A percentile compares a stretch with the other conserved stretches of the same genome.
Evolutionary conservation across 331 rosid species (phyloP).

Genomic region (Malus hybrid): DNA sequence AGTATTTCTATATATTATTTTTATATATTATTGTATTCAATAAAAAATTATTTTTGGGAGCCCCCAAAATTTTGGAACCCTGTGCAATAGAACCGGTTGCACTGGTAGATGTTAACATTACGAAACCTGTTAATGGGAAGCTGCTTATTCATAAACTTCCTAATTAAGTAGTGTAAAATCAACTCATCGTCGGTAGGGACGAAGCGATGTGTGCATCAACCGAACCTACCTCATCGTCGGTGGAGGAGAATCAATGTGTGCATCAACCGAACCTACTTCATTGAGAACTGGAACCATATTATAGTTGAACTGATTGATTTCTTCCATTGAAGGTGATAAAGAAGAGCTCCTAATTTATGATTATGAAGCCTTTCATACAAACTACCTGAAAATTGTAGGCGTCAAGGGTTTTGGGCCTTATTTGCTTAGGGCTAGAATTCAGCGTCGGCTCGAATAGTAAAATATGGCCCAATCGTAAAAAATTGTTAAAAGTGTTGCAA

Average conservation of each 20-base stretch:
- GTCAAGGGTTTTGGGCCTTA: background rate
- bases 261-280: background rate
- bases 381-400: background rate
- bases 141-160: background rate
- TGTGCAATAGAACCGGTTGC: no score
- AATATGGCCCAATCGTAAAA: no score
- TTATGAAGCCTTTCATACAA: background rate
- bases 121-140: background rate
- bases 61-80: no score
- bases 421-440: background rate
- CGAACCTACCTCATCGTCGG: background rate
- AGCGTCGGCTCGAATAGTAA: no score
- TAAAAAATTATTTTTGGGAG: no score
- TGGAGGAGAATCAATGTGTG: background rate
- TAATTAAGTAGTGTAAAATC: background rate
- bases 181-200: background rate
- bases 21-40: no score
- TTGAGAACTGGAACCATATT: background rate
- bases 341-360: background rate
- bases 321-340: background rate
- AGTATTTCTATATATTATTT: no score
- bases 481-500: no score
- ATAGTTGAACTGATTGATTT: background rate
- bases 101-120: slow-evolving; percentile 2
- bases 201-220: background rate